Evolutionary conservation across 1,284 basidiomycete genomes (phyloP).

Genomic region (Papiliotrema terrestris): DNA sequence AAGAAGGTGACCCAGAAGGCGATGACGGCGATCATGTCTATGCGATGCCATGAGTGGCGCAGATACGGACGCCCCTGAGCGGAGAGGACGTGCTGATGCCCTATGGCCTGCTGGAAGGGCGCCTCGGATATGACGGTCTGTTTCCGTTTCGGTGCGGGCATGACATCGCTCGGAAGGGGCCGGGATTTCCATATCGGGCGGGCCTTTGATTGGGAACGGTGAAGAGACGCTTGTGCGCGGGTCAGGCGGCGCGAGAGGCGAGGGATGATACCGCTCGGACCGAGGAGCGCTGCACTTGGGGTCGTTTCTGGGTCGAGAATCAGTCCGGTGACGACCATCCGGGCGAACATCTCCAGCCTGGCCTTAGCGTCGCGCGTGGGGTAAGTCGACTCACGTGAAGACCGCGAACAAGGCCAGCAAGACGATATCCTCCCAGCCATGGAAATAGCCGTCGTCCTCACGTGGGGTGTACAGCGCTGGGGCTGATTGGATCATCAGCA

Average conservation of each 20-base stretch:
- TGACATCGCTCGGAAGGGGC: not conserved
- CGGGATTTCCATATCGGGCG: slow-evolving; percentile 1
- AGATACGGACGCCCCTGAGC: slow-evolving; percentile 64
- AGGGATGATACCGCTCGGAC: slow-evolving; percentile 31
- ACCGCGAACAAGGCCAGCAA: slow-evolving; percentile 77
- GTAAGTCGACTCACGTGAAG: slow-evolving; percentile 67
- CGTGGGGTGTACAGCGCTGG: slow-evolving; percentile 53
- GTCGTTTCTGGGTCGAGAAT: slow-evolving; percentile 80
- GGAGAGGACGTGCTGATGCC: slow-evolving; percentile 44
- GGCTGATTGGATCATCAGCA: slow-evolving; percentile 76
- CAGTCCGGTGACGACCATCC: slow-evolving; percentile 88
- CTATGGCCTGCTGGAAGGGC: slow-evolving; percentile 54
- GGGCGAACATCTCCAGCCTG: slow-evolving; percentile 79
- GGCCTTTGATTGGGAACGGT: slow-evolving; percentile 11
- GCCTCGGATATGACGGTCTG: slow-evolving; percentile 32
- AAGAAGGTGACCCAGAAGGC: slow-evolving; percentile 61
- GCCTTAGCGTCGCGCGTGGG: not conserved
- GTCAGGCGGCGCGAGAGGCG: slow-evolving; percentile 9
- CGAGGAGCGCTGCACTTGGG: slow-evolving; percentile 55
- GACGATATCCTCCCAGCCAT: slow-evolving; percentile 78
- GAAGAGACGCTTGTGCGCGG: slow-evolving; percentile 10
- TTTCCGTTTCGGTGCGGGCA: slow-evolving; percentile 8
- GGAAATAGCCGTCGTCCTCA: slow-evolving; percentile 67
- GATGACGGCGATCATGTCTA: slow-evolving; percentile 78
- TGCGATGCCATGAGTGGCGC: slow-evolving; percentile 88